Conservation (phyloP, 2,329 filamentous ascomycete species). For the Beauveria australis region DNA sequence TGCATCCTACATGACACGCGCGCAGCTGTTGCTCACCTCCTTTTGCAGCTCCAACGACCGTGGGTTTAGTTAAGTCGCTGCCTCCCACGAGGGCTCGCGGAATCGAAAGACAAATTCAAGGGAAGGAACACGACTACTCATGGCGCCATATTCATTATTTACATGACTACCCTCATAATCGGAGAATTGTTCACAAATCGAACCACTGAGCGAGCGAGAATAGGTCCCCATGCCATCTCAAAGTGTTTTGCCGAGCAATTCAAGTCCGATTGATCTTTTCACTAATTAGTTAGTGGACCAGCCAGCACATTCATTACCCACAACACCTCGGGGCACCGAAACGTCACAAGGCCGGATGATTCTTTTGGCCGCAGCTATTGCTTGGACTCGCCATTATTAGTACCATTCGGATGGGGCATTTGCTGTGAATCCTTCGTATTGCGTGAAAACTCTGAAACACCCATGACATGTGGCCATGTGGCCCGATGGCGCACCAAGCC, state of each 20-base stretch:
- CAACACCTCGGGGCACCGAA: not conserved
- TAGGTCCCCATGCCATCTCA: not conserved
- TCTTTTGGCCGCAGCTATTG: not conserved
- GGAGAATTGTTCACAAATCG: not conserved
- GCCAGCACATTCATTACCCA: not conserved
- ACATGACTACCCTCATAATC: not conserved
- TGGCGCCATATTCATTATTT: no score
- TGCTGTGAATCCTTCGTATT: not conserved
- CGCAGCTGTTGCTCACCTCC: not conserved
- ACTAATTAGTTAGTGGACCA: not conserved
- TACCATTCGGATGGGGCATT: not conserved
- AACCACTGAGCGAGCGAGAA: not conserved
- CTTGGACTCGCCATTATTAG: not conserved
- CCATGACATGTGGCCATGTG: not conserved
- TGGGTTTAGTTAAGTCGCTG: not conserved
- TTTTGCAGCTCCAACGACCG: not conserved
- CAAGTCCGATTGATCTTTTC: slow-evolving; percentile 3
- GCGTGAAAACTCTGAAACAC: not conserved
- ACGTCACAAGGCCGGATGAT: slow-evolving; percentile 7
- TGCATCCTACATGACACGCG: not conserved
- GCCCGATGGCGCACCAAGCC: not conserved
- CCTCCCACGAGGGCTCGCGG: no score
- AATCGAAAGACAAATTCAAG: no score
- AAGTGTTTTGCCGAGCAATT: not conserved
- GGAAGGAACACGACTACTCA: no score